These are phyloP conservation scores for Lentinula boryana DNA, from an alignment of 768 basidiomycete genomes.

Conservation along the genomic window DNA sequence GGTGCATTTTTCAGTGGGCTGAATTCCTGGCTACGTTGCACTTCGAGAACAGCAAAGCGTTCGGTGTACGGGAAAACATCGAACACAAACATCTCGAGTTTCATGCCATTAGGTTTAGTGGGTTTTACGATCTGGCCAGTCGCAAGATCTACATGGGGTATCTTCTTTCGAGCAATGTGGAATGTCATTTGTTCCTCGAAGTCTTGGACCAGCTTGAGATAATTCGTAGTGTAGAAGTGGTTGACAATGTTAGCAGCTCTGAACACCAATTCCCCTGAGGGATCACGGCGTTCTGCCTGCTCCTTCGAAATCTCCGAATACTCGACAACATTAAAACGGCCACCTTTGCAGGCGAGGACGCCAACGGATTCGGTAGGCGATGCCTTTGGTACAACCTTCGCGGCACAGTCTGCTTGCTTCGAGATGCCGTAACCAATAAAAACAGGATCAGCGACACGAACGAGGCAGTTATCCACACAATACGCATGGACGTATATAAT, in stretches of 20 bases:
- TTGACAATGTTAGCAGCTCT: conserved; percentile 97
- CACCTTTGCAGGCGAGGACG: conserved; percentile 81
- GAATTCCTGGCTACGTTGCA: conserved; percentile 85
- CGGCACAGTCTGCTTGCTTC: conserved; percentile 85
- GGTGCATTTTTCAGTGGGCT: conserved; percentile 98
- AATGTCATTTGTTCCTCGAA: conserved; percentile 90
- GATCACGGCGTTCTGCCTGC: conserved; percentile 73
- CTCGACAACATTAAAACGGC: conserved; percentile 88
- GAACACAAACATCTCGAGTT: conserved; percentile 97
- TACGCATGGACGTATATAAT: conserved; percentile 91
- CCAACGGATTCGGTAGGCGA: conserved; percentile 89
- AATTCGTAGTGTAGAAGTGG: conserved; percentile 92
- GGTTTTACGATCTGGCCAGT: conserved; percentile 75
- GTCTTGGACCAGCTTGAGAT: conserved; percentile 68
- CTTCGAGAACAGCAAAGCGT: conserved; percentile 82
- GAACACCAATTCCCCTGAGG: conserved; percentile 76
- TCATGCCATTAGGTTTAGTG: conserved; percentile 94
- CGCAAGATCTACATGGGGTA: conserved; percentile 69
- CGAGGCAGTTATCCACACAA: conserved; percentile 98
- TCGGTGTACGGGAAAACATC: conserved; percentile 95
- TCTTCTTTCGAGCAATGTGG: conserved; percentile 99
- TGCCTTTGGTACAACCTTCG: conserved; percentile 93
- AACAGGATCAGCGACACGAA: conserved; percentile 93
- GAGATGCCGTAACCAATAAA: conserved; percentile 94
- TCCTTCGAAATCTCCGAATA: conserved; percentile 93